These are phyloP conservation scores for Galeopsis tetrahit DNA, from an alignment of 257 asterid species.

Conservation along the genomic window DNA sequence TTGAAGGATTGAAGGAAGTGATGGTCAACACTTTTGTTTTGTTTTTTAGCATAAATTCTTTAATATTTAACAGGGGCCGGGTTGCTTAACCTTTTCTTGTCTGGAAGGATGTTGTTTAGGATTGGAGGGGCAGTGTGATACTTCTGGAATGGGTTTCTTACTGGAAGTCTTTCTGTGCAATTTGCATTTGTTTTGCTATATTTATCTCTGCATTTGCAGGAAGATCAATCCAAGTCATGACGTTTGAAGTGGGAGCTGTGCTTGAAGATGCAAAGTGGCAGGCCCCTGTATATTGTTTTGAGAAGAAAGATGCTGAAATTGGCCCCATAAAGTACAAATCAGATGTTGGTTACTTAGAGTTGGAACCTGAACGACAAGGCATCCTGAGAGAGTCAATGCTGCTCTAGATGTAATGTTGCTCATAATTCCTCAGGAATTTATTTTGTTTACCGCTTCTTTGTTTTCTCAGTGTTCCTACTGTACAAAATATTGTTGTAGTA, in stretches of 20 bases:
- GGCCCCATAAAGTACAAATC: slow-evolving; percentile 17
- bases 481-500: background rate
- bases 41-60: background rate
- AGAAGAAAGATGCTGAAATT: slow-evolving; percentile 31
- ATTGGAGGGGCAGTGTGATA: too few relatives aligned
- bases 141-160: slow-evolving; percentile 6
- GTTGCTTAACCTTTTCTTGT: background rate
- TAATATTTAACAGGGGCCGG: slow-evolving; percentile 11
- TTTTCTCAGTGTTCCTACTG: slow-evolving; percentile 8
- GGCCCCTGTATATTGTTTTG: slow-evolving; percentile 77
- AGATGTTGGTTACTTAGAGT: slow-evolving; percentile 28
- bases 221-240: slow-evolving; percentile 80
- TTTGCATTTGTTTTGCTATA: background rate
- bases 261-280: slow-evolving; percentile 82
- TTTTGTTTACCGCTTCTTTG: background rate
- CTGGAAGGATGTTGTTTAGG: slow-evolving; percentile 8
- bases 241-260: slow-evolving; percentile 86
- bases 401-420: slow-evolving; percentile 26
- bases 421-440: background rate
- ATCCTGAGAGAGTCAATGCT: slow-evolving; percentile 37
- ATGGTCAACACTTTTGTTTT: background rate
- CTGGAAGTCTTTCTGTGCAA: slow-evolving; percentile 9
- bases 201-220: slow-evolving; percentile 49
- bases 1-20: background rate
- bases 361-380: slow-evolving; percentile 33